Evolutionary conservation across 495 filamentous ascomycete species (phyloP).

Genomic region (Aspergillus olivimuriae): DNA sequence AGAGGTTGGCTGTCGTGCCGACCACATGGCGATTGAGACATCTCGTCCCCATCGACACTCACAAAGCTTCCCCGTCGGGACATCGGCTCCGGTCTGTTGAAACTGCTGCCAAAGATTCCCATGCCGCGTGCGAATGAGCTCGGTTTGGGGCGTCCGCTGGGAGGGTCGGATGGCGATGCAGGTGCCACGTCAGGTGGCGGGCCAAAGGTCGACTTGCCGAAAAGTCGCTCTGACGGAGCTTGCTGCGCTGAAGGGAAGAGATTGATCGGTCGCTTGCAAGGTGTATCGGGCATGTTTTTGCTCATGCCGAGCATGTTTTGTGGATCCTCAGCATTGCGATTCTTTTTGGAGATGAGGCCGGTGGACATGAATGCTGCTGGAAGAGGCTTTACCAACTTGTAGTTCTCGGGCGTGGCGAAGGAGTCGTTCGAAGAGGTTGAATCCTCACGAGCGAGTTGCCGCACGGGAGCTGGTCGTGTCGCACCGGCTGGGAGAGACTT

Average conservation of each 20-base stretch:
- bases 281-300: conserved; percentile 80
- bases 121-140: conserved; percentile 61
- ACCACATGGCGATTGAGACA: conserved; percentile 49
- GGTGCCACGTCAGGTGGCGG: conserved; percentile 60
- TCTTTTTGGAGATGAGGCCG: conserved; percentile 85
- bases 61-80: conserved; percentile 67
- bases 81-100: conserved; percentile 41
- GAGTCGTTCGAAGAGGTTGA: conserved; percentile 43
- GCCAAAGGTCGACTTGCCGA: conserved; percentile 46
- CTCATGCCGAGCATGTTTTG: conserved; percentile 35
- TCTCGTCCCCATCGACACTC: conserved; percentile 71
- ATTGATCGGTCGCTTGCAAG: conserved; percentile 76
- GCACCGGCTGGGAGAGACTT: conserved; percentile 73
- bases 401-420: conserved; percentile 78
- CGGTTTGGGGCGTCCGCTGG: conserved; percentile 36
- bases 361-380: conserved; percentile 91
- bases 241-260: conserved; percentile 58
- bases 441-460: conserved; percentile 36
- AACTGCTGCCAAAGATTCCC: conserved; percentile 60
- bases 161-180: conserved; percentile 56
- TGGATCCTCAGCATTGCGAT: conserved; percentile 51
- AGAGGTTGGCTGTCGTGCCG: conserved; percentile 54
- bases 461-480: conserved; percentile 38
- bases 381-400: conserved; percentile 73
- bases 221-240: conserved; percentile 45